phyloP scores from a whole-genome alignment of 73 alveolate species.

The Paraurostyla sp. region DNA sequence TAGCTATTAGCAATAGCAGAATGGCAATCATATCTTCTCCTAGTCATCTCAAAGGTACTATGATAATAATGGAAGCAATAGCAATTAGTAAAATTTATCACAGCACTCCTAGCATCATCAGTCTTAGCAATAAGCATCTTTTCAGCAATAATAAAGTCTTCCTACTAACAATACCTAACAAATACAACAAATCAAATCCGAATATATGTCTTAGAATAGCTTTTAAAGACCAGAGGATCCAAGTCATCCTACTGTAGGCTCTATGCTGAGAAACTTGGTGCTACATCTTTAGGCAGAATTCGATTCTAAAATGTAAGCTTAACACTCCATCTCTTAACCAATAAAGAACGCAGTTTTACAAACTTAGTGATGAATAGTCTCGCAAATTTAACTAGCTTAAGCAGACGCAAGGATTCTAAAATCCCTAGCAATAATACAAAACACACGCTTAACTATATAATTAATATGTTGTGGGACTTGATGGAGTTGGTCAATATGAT shows the following conservation, averaged over 20 bases:
- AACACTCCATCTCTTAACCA: neutral
- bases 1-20: too few species aligned
- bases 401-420: neutral
- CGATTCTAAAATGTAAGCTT: constrained; percentile 19
- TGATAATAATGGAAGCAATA: too few species aligned
- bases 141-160: too few species aligned
- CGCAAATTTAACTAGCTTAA: neutral
- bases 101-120: too few species aligned
- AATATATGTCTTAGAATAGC: too few species aligned
- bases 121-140: too few species aligned
- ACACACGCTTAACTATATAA: neutral
- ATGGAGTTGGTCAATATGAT: constrained; percentile 2
- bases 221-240: too few species aligned
- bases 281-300: neutral
- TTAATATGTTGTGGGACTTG: constrained; percentile 23
- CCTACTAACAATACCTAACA: too few species aligned
- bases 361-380: neutral
- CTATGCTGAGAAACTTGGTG: neutral
- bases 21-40: too few species aligned
- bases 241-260: neutral
- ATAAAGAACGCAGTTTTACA: neutral
- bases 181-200: too few species aligned
- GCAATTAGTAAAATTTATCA: too few species aligned
- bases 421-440: neutral
- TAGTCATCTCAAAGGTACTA: too few species aligned